Base-by-base conservation (phyloP, 2,329 filamentous ascomycete species). In the Ophiostoma ips region DNA sequence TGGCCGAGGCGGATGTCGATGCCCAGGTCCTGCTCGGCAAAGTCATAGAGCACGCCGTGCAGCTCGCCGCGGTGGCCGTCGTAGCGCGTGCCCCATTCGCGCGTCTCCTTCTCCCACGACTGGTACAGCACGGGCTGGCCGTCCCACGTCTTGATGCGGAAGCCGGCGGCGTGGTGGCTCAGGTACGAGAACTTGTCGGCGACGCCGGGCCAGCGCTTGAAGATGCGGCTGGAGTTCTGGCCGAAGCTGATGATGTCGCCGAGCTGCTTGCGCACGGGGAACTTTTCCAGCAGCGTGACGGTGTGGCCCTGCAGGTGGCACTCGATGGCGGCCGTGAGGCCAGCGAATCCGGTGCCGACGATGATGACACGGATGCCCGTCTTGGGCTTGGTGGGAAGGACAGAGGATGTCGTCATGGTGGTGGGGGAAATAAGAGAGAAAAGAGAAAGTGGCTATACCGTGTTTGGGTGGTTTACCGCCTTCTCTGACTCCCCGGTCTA, bases 191-290 rank as follows among this genome's bases (percentile, higher is more conserved):
- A 64, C 59, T 67, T 61, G 31, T 68, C 68, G 8, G 66, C 65
- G 5, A 79, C 67, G 15, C 68, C 66, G 15, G 73, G 70, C 56
- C 56, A 57, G n/a, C 53, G 53, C 5, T 38, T 31, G 57, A 80
- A 78, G 55, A 82, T 78, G 34, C 76, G 71, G 1, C 75, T 75
- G 12, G 69, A 73, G 56, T 81, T 81, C 45, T 75, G 69, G 2
- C 76, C 76, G 53, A 79, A 79, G 19, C 72, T 75, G 55, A 80
- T 80, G 53, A 80, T 78, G 62, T 81, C 74, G 48, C 77, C 78
- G 0, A 81, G 68, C 11, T 68, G 63, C 56, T 79, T 81, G 52
- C 79, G 68, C 46, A 71, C 68, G 15, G 69, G 62, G 52, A 77
- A 79, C 2, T 72, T 68, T 50, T 74, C 71, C 10, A 76, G 63